phyloP scores from a whole-genome alignment of 768 basidiomycete genomes.

The Lentinula aciculospora region DNA sequence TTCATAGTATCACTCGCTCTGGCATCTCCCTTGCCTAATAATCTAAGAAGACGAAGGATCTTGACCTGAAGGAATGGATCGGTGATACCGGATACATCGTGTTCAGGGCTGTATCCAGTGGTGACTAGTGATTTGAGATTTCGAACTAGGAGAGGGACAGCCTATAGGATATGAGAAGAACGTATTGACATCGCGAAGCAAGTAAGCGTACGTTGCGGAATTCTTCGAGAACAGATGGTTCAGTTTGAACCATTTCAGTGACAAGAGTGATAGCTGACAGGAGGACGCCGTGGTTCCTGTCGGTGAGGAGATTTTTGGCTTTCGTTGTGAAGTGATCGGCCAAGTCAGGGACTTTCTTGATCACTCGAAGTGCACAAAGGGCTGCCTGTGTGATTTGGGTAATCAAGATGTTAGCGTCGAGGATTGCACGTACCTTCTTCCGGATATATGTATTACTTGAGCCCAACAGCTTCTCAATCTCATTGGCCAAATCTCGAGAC shows the following conservation, averaged over 20 bases:
- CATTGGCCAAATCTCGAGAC: constrained; percentile 96
- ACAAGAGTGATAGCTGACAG: constrained; percentile 92
- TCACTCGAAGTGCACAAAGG: constrained; percentile 88
- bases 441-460: constrained; percentile 98
- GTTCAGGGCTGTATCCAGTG: constrained; percentile 96
- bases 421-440: constrained; percentile 70
- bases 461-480: constrained; percentile 95
- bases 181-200: neutral
- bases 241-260: constrained; percentile 88
- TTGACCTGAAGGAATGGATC: constrained; percentile 96
- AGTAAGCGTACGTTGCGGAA: constrained; percentile 73
- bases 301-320: constrained; percentile 86
- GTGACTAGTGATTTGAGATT: constrained; percentile 93
- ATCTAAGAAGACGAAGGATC: constrained; percentile 77
- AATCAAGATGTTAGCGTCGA: neutral
- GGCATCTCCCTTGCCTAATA: constrained; percentile 82
- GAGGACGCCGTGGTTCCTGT: constrained; percentile 95
- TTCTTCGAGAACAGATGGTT: constrained; percentile 67
- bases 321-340: constrained; percentile 87
- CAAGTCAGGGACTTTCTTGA: constrained; percentile 95
- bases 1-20: constrained; percentile 96
- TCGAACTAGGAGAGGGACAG: constrained; percentile 88
- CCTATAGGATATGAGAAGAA: constrained; percentile 37
- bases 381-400: constrained; percentile 59
- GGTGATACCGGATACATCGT: constrained; percentile 99